phyloP scores from a whole-genome alignment of 345 rosid species.

The Salix suchowensis region DNA sequence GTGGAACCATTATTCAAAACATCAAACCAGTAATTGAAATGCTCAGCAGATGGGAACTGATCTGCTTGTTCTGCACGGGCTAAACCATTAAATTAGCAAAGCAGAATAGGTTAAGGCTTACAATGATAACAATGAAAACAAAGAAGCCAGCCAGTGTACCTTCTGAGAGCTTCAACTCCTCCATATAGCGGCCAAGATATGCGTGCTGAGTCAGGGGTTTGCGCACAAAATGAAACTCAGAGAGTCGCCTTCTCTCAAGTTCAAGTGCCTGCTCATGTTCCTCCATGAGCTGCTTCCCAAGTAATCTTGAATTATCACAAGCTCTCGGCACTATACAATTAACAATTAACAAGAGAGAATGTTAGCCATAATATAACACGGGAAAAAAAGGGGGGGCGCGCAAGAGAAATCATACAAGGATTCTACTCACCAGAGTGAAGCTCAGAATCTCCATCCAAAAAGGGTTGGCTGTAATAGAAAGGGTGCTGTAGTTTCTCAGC shows the following conservation, averaged over 20 bases:
- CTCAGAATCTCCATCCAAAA: constrained; percentile 57
- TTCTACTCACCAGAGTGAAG: constrained; percentile 46
- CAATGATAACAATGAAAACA: background rate
- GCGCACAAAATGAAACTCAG: constrained; percentile 34
- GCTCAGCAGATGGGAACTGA: constrained; percentile 36
- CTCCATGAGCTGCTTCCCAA: constrained; percentile 43
- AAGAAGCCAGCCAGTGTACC: constrained; percentile 21
- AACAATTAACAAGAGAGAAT: background rate
- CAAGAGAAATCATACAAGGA: background rate
- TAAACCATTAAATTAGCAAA: background rate
- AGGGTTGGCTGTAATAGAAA: constrained; percentile 39
- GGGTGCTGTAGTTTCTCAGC: constrained; percentile 50
- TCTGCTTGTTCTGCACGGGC: constrained; percentile 43
- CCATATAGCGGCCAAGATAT: constrained; percentile 46
- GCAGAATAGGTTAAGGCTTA: background rate
- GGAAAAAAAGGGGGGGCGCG: background rate
- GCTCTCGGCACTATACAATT: constrained; percentile 36
- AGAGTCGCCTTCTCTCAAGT: constrained; percentile 40
- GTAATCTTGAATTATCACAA: constrained; percentile 42
- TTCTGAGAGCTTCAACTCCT: constrained; percentile 44
- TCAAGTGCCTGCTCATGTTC: constrained; percentile 48
- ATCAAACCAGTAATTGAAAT: constrained; percentile 50
- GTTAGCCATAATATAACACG: background rate
- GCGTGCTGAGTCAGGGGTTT: constrained; percentile 38
- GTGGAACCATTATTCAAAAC: constrained; percentile 50